Evolutionary conservation across 352 stramenopile genomes (phyloP).

Genomic region (Pythium utonaiense): DNA sequence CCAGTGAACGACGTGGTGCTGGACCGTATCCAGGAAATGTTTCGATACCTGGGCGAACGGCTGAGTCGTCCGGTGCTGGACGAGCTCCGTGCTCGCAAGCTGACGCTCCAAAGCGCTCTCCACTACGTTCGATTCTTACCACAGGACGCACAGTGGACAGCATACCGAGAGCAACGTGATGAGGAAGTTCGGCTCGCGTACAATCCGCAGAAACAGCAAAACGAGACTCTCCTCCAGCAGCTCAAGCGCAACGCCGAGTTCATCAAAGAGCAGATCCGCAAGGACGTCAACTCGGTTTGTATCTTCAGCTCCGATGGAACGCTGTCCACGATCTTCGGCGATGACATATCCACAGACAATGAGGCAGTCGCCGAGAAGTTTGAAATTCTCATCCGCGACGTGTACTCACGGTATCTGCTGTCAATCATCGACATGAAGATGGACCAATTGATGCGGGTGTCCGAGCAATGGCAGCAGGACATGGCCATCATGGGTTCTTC

Average conservation of each 20-base stretch:
- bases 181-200: slow-evolving; percentile 55
- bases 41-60: slow-evolving; percentile 48
- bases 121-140: slow-evolving; percentile 71
- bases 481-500: slow-evolving; percentile 26
- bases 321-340: slow-evolving; percentile 68
- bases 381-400: slow-evolving; percentile 52
- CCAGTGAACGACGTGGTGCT: slow-evolving; percentile 39
- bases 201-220: slow-evolving; percentile 15
- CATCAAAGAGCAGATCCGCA: slow-evolving; percentile 68
- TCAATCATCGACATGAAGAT: slow-evolving; percentile 58
- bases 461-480: slow-evolving; percentile 63
- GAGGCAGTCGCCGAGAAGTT: slow-evolving; percentile 55
- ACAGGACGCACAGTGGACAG: slow-evolving; percentile 54
- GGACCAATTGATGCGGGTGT: slow-evolving; percentile 43
- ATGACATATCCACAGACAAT: slow-evolving; percentile 47
- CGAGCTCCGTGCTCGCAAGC: slow-evolving; percentile 48
- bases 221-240: slow-evolving; percentile 17
- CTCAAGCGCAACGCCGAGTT: slow-evolving; percentile 66
- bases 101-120: slow-evolving; percentile 47
- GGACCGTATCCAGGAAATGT: slow-evolving; percentile 72
- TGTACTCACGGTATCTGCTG: slow-evolving; percentile 51
- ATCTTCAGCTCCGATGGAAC: slow-evolving; percentile 58
- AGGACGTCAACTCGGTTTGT: slow-evolving; percentile 70
- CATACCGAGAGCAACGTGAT: slow-evolving; percentile 55
- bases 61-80: slow-evolving; percentile 45